Base-by-base conservation (phyloP, 768 basidiomycete species). In the Amanita brunnescens region DNA sequence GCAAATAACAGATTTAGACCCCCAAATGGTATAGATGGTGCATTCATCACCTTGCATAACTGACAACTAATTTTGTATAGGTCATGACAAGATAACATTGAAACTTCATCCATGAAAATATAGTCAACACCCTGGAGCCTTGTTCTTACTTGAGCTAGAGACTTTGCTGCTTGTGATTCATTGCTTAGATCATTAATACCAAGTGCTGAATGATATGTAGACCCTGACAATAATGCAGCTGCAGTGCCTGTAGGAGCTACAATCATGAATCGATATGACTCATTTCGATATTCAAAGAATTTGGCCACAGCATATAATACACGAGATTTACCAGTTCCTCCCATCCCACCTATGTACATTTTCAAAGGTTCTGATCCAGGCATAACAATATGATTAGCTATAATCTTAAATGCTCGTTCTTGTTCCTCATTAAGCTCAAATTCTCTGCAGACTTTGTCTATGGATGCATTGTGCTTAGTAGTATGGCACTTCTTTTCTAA, bases 301-400 rank as follows among this genome's bases (percentile, higher is more conserved):
- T 43, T 5, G 1, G 58, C 42, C 8, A 65, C 2, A 16, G 66
- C 60, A 41, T 62, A 54, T 2, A 71, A 56, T 0, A 71, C 66
- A 24, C 63, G 61, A 0, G 62, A 59, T 52, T 70, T 71, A 0
- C 68, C 66, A 12, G 67, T 67, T 0, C 68, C 68, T 38, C 64
- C 66, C 54, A 64, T 61, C 2, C 68, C 68, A 16, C 63, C 65
- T 2, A 70, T 37, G 40, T 68, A 64, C 65, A 71, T 65, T 42
- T 55, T 55, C 0, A 71, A 46, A 16, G 60, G 65, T 0, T 59
- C 57, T 6, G 54, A 58, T 68, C 26, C 26, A 29, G 26, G 26
- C 26, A 29, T 29, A 29, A 29, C 26, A 29, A 29, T 29, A 7
- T 29, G 67, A 34, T 67, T 56, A 3, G 62, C 61, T 9, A 69